These are phyloP conservation scores for Skeletonema marinoi DNA, from an alignment of 108 stramenopile genomes.

Conservation along the genomic window DNA sequence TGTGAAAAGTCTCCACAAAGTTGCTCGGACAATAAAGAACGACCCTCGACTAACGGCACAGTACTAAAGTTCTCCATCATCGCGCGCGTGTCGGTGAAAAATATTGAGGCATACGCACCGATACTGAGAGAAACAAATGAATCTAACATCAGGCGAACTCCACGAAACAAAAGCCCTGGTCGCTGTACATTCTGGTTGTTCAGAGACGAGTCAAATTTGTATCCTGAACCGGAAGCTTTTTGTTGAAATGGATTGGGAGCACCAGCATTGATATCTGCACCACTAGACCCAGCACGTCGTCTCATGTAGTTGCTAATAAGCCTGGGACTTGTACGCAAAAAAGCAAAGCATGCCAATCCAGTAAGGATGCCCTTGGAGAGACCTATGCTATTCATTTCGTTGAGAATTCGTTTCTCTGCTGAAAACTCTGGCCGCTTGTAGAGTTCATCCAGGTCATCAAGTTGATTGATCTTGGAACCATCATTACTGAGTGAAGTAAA, in stretches of 20 bases:
- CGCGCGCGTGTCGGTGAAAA: constrained; percentile 38
- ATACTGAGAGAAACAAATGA: constrained; percentile 39
- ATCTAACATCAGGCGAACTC: constrained; percentile 28
- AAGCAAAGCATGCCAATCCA: constrained; percentile 32
- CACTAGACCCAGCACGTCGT: constrained; percentile 10
- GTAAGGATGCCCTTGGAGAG: constrained; percentile 26
- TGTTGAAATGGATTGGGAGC: constrained; percentile 31
- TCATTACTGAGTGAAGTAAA: constrained; percentile 16
- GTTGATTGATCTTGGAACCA: constrained; percentile 18
- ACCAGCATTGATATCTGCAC: background rate
- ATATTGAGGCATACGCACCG: constrained; percentile 40
- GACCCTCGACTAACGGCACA: constrained; percentile 37
- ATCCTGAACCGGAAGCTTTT: constrained; percentile 11
- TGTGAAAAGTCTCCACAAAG: constrained; percentile 32
- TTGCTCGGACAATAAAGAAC: constrained; percentile 43
- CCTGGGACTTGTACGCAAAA: constrained; percentile 28
- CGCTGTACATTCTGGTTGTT: background rate
- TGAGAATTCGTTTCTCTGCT: constrained; percentile 35
- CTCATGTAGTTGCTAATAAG: constrained; percentile 23
- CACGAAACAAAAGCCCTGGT: constrained; percentile 23
- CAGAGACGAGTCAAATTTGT: constrained; percentile 28
- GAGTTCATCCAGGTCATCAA: background rate
- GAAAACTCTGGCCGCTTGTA: constrained; percentile 37
- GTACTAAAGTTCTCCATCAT: constrained; percentile 34
- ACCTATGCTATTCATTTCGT: constrained; percentile 40